Percentiles rank a stretch among this genome's conserved stretches.
Evolutionary conservation across 371 early-diverging fungal species (phyloP).

Genomic region (Lichtheimia ornata): DNA sequence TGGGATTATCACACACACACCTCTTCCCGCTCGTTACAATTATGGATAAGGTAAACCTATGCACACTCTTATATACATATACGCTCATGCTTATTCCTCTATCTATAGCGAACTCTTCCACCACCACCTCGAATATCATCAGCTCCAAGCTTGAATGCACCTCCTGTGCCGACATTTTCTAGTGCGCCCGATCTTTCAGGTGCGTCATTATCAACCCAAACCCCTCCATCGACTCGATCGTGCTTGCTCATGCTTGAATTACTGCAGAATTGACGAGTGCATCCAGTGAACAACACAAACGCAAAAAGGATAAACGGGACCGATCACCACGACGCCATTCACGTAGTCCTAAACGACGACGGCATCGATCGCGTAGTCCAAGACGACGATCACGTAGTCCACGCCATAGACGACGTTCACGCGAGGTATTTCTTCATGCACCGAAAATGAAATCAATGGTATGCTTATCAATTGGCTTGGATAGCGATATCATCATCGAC

Average conservation of each 20-base stretch:
- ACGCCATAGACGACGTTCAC: too few species aligned
- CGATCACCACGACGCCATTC: conserved; percentile 8
- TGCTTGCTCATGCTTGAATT: conserved; percentile 4
- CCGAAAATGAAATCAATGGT: background rate
- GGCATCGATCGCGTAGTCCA: conserved; percentile 1
- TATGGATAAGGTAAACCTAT: background rate
- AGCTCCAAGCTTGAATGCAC: conserved; percentile 23
- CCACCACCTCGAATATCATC: conserved; percentile 27
- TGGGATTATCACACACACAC: too few species aligned
- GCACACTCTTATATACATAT: background rate
- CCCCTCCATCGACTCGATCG: background rate
- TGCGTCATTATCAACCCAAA: background rate
- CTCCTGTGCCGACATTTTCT: conserved; percentile 28
- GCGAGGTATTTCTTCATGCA: background rate
- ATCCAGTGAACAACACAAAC: conserved; percentile 4
- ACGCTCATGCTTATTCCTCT: background rate
- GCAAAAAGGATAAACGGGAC: conserved; percentile 17
- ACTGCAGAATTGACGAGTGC: background rate
- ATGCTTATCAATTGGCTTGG: background rate
- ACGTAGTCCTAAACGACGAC: background rate
- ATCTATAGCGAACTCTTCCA: conserved; percentile 3
- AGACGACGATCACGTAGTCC: background rate
- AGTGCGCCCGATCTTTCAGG: conserved; percentile 37
- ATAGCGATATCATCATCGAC: conserved; percentile 8
- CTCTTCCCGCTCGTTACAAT: background rate